Conservation (phyloP, 2,329 filamentous ascomycete genomes). For the Moelleriella libera region DNA sequence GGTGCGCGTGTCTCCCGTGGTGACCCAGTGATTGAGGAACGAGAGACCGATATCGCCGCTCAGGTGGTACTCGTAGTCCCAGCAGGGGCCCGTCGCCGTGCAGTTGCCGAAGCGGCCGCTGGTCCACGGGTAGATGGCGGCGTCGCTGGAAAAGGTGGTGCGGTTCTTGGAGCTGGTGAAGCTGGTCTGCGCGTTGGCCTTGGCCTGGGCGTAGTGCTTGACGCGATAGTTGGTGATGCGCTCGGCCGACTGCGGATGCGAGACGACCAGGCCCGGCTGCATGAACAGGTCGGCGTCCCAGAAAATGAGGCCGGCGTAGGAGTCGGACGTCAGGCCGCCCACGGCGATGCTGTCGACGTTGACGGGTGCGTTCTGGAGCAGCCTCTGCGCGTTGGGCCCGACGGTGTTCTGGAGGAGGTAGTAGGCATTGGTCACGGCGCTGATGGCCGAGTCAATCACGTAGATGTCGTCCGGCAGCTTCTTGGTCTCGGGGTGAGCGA, state of each 20-base stretch:
- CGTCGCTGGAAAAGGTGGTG: conserved; percentile 42
- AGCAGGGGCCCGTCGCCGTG: conserved; percentile 43
- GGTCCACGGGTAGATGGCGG: conserved; percentile 50
- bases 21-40: conserved; percentile 11
- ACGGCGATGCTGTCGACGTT: conserved; percentile 12
- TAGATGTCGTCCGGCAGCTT: conserved; percentile 40
- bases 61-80: conserved; percentile 57
- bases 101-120: conserved; percentile 54
- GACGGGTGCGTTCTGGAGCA: conserved; percentile 7
- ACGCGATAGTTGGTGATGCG: conserved; percentile 13
- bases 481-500: conserved; percentile 35
- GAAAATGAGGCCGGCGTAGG: conserved; percentile 15
- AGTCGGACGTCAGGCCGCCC: conserved; percentile 13
- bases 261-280: conserved; percentile 11
- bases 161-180: conserved; percentile 15
- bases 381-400: conserved; percentile 27
- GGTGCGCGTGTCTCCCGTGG: conserved; percentile 9
- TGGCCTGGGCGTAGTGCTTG: conserved; percentile 30
- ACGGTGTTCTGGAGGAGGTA: conserved; percentile 39
- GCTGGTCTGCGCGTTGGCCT: conserved; percentile 11
- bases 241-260: conserved; percentile 12
- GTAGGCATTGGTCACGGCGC: conserved; percentile 38
- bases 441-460: conserved; percentile 39
- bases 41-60: conserved; percentile 52
- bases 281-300: conserved; percentile 17